phyloP scores from a whole-genome alignment of 2,329 filamentous ascomycete genomes.

The Colletotrichum tropicicola region DNA sequence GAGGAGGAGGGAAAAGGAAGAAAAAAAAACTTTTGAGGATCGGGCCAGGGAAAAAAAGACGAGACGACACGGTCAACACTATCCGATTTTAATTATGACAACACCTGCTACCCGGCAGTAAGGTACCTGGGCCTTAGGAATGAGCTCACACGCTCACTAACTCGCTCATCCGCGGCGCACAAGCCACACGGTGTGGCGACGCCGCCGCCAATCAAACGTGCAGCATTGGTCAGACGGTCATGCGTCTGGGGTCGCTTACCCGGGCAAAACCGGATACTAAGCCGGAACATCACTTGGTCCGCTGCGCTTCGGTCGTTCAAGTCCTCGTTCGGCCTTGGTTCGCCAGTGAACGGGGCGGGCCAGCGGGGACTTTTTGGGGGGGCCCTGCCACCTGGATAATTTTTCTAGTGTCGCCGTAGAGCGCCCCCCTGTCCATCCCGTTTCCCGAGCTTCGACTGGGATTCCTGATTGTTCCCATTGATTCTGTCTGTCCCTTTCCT shows the following conservation, averaged over 20 bases:
- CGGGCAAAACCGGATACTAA: conserved; percentile 31
- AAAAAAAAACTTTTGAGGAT: conserved; percentile 34
- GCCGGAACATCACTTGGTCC: conserved; percentile 25
- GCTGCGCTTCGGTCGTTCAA: conserved; percentile 20
- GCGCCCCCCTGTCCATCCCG: background rate
- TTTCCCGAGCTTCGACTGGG: conserved; percentile 12
- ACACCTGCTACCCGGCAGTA: conserved; percentile 40
- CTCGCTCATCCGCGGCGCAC: conserved; percentile 14
- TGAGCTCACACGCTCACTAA: conserved; percentile 37
- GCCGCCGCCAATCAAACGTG: conserved; percentile 46
- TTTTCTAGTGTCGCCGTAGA: background rate
- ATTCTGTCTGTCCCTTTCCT: background rate
- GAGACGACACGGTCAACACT: conserved; percentile 35
- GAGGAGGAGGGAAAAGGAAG: background rate
- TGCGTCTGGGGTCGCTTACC: conserved; percentile 11
- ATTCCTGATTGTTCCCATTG: background rate
- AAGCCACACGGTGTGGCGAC: conserved; percentile 44
- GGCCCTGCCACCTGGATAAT: background rate
- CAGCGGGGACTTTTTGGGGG: conserved; percentile 4
- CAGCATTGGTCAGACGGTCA: conserved; percentile 28
- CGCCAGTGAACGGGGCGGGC: conserved; percentile 10
- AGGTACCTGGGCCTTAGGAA: conserved; percentile 31
- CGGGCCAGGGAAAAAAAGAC: conserved; percentile 36
- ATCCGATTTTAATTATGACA: conserved; percentile 52
- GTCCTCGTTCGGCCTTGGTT: background rate